Evolutionary conservation across 2,329 filamentous ascomycete species (phyloP).

Genomic region (Nemania diffusa): DNA sequence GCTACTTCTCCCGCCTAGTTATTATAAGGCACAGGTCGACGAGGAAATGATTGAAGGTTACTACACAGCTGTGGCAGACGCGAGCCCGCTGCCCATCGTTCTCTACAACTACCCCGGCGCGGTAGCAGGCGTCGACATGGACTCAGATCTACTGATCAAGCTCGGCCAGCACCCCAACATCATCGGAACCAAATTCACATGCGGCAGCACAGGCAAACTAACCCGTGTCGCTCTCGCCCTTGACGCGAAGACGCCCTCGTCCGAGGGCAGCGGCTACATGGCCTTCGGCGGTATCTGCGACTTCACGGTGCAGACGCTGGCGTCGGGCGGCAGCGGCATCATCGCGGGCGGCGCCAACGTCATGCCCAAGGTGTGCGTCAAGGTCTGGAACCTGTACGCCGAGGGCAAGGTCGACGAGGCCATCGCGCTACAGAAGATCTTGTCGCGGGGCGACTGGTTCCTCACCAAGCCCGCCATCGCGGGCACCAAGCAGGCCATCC

Average conservation of each 20-base stretch:
- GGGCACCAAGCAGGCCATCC: conserved; percentile 85
- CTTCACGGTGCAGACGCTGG: conserved; percentile 84
- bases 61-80: conserved; percentile 79
- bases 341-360: conserved; percentile 89
- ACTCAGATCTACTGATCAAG: conserved; percentile 85
- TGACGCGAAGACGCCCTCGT: conserved; percentile 73
- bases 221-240: conserved; percentile 81
- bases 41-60: conserved; percentile 78
- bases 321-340: conserved; percentile 82
- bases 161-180: conserved; percentile 85
- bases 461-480: conserved; percentile 85
- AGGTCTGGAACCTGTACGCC: conserved; percentile 79
- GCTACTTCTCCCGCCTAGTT: conserved; percentile 82
- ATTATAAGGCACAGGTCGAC: conserved; percentile 82
- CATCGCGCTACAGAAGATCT: conserved; percentile 77
- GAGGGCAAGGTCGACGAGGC: conserved; percentile 81
- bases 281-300: conserved; percentile 89
- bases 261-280: conserved; percentile 76
- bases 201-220: conserved; percentile 88
- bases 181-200: conserved; percentile 90
- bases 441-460: conserved; percentile 83
- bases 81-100: conserved; percentile 79
- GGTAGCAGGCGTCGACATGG: conserved; percentile 87
- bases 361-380: conserved; percentile 82
- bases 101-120: conserved; percentile 94